Percentiles rank a stretch among this genome's conserved stretches.
These are phyloP conservation scores for Talaromyces liani DNA, from an alignment of 495 filamentous ascomycete genomes.

Conservation along the genomic window DNA sequence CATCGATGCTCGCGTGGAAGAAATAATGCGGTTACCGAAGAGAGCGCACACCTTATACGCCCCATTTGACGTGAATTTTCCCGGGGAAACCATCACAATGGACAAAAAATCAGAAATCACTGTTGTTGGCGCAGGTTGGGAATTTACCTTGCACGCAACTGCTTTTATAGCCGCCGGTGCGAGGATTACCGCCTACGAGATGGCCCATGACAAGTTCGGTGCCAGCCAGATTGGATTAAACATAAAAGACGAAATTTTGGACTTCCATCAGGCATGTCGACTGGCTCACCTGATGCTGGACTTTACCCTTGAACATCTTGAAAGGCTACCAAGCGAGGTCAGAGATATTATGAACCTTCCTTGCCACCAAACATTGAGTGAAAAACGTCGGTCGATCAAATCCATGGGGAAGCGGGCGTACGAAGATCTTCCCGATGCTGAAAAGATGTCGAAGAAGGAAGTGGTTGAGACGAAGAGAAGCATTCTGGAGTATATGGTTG, in stretches of 20 bases:
- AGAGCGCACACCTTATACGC: neutral
- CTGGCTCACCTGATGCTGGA: neutral
- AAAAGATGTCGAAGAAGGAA: neutral
- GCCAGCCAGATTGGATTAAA: neutral
- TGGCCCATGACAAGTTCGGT: neutral
- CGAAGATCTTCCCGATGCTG: neutral
- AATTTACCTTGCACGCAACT: neutral
- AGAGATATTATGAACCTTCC: neutral
- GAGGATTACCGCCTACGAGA: neutral
- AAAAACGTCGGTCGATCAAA: too few species aligned
- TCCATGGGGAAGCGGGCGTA: neutral
- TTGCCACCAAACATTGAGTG: neutral
- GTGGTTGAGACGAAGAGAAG: neutral
- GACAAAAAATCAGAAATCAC: neutral
- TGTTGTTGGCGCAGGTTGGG: neutral
- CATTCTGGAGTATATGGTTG: neutral
- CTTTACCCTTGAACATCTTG: neutral
- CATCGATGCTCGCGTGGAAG: neutral
- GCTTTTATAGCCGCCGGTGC: neutral
- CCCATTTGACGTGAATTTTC: neutral
- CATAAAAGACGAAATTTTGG: neutral
- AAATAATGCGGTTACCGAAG: neutral
- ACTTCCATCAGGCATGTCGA: neutral
- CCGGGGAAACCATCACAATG: neutral
- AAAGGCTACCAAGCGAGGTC: neutral